These are phyloP conservation scores for Orbilia blumenaviensis DNA, from an alignment of 2,329 filamentous ascomycete species.

Conservation along the genomic window DNA sequence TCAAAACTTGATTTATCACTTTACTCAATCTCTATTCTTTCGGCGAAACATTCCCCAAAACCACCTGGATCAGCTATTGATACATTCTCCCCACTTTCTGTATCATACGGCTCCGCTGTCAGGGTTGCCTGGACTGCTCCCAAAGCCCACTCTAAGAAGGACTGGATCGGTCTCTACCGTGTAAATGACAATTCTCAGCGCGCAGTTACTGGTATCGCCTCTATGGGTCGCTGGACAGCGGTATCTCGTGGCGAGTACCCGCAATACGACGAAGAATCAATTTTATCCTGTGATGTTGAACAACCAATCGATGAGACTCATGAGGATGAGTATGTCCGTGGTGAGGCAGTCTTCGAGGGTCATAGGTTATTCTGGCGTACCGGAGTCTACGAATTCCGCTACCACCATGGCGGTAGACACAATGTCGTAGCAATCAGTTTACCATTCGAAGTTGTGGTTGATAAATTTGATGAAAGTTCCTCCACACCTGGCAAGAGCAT, in stretches of 20 bases:
- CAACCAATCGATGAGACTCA: slow-evolving; percentile 62
- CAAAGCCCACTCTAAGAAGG: slow-evolving; percentile 82
- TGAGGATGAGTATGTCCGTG: slow-evolving; percentile 70
- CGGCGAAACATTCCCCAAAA: slow-evolving; percentile 47
- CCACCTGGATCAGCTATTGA: slow-evolving; percentile 59
- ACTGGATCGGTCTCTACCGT: slow-evolving; percentile 97
- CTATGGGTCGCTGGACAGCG: slow-evolving; percentile 87
- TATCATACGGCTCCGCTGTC: slow-evolving; percentile 91
- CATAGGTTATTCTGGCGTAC: slow-evolving; percentile 98
- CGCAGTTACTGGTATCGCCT: slow-evolving; percentile 82
- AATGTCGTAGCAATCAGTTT: slow-evolving; percentile 93
- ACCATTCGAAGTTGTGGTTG: slow-evolving; percentile 89
- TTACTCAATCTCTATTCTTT: slow-evolving; percentile 75
- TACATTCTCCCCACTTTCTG: slow-evolving; percentile 74
- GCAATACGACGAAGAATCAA: slow-evolving; percentile 77
- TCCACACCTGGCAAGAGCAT: slow-evolving; percentile 56
- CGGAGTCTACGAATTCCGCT: slow-evolving; percentile 94
- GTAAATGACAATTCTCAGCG: slow-evolving; percentile 91
- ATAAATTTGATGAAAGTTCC: slow-evolving; percentile 72
- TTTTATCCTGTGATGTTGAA: slow-evolving; percentile 74
- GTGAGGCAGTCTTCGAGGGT: slow-evolving; percentile 86
- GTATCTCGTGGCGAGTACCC: slow-evolving; percentile 81
- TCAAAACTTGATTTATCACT: slow-evolving; percentile 66
- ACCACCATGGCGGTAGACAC: slow-evolving; percentile 92
- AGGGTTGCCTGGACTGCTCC: slow-evolving; percentile 91